These are phyloP conservation scores for Hypholoma fasciculare DNA, from an alignment of 768 basidiomycete species.

Conservation along the genomic window DNA sequence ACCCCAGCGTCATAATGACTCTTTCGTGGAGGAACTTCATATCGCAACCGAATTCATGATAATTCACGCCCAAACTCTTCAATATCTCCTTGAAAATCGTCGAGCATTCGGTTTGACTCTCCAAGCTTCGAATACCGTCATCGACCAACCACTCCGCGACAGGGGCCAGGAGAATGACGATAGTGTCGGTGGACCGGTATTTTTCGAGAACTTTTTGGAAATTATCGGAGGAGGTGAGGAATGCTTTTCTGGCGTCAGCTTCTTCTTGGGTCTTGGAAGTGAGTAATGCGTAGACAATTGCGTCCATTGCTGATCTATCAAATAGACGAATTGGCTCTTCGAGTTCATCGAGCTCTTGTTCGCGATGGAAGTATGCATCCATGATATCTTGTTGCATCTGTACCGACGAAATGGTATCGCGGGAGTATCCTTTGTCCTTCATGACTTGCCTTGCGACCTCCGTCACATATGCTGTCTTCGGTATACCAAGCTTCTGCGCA, in stretches of 20 bases:
- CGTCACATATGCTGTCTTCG: conserved; percentile 42
- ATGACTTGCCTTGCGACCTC: conserved; percentile 67
- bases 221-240: conserved; percentile 32
- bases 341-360: conserved; percentile 28
- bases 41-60: conserved; percentile 45
- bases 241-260: conserved; percentile 30
- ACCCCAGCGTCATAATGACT: conserved; percentile 16
- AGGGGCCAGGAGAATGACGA: conserved; percentile 55
- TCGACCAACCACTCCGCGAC: conserved; percentile 62
- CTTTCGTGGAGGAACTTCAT: conserved; percentile 42
- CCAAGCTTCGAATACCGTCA: conserved; percentile 60
- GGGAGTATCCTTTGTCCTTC: conserved; percentile 49
- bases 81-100: conserved; percentile 40
- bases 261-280: conserved; percentile 38
- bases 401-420: conserved; percentile 45
- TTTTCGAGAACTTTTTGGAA: conserved; percentile 42
- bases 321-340: conserved; percentile 40
- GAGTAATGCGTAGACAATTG: conserved; percentile 60
- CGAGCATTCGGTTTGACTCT: conserved; percentile 43
- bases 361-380: conserved; percentile 50
- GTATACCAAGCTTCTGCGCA: conserved; percentile 38
- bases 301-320: conserved; percentile 67
- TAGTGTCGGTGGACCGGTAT: conserved; percentile 40
- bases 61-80: conserved; percentile 40
- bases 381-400: conserved; percentile 69